These are phyloP conservation scores for Copromyces sp. DNA, from an alignment of 495 filamentous ascomycete species.

Conservation along the genomic window DNA sequence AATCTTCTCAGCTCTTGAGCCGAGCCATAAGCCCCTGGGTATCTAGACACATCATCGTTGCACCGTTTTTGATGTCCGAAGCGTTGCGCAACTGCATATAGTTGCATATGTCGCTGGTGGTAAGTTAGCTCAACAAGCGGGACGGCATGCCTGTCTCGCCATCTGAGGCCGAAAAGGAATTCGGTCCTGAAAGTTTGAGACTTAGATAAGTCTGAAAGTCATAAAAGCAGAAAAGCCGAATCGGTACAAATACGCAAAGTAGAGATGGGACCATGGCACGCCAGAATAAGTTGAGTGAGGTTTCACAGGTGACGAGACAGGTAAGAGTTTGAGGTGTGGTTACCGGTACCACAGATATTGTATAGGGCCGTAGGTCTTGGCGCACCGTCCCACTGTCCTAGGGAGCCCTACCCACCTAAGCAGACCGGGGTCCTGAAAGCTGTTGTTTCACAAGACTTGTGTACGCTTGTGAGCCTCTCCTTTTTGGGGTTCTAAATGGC, in stretches of 20 bases:
- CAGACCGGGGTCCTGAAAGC: neutral
- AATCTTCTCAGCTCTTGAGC: neutral
- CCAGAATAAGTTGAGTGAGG: neutral
- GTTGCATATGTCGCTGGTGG: neutral
- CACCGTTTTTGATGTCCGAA: neutral
- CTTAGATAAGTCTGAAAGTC: neutral
- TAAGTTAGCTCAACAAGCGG: neutral
- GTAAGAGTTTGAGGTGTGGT: neutral
- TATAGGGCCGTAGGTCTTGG: neutral
- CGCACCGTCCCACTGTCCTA: neutral
- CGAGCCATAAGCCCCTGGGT: neutral
- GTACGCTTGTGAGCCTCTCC: neutral
- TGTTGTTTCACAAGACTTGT: neutral
- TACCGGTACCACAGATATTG: neutral
- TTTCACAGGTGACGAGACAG: neutral
- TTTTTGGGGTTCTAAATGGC: neutral
- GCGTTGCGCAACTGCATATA: neutral
- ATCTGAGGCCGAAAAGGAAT: neutral
- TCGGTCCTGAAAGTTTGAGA: neutral
- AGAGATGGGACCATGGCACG: neutral
- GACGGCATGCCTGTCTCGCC: neutral
- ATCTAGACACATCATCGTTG: neutral
- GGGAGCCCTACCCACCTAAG: neutral
- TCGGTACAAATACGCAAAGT: neutral
- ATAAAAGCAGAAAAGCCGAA: neutral